Evolutionary conservation across 257 asterid species (phyloP), one percentile per base, ranked within the genome.

Genomic region (Lycium barbarum): DNA sequence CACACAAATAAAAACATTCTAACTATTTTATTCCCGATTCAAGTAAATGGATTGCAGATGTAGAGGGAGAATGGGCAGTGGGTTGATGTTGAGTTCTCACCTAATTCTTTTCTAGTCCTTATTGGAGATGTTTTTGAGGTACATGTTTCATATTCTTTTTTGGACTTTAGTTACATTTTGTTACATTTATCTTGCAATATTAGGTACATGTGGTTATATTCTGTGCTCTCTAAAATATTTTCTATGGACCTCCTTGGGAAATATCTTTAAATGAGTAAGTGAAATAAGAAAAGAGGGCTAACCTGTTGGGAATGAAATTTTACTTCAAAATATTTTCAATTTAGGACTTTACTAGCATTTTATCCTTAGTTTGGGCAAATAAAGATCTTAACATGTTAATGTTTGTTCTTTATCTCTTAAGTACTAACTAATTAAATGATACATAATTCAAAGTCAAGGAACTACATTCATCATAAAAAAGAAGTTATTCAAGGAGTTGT

Each of bases 41-140:
- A 82, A 66, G 85, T 49, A 5, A 11, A 22, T 63, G 79, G 85
- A 1, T 49, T 22, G 35, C n/a, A 81, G 14, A 3, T 81, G 6
- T 35, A 81, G 55, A 58, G 57, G 45, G 66, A 38, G 71, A 49
- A 59, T 81, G 59, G 84, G 5, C 73, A 38, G 35, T 59, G 58
- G 43, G 68, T 20, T 62, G 68, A 62, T 62, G 68, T 62, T 62
- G 38, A 62, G 20, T 62, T 62, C 68, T 62, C 38, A 9, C 68
- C 68, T 62, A 62, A 81, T 55, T 81, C 57, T 12, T 81, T 81
- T 33, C 13, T 61, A 10, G 72, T 81, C 74, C 22, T 81, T 9
- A 35, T 40, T 58, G 84, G 84, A 1, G 59, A 81, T 8, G 36
- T 68, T 59, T 81, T 38, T 51, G 12, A 78, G 38, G 33, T 54